These are phyloP conservation scores for Scheffersomyces insectosa DNA, from an alignment of 1,139 yeast genomes.

Conservation along the genomic window DNA sequence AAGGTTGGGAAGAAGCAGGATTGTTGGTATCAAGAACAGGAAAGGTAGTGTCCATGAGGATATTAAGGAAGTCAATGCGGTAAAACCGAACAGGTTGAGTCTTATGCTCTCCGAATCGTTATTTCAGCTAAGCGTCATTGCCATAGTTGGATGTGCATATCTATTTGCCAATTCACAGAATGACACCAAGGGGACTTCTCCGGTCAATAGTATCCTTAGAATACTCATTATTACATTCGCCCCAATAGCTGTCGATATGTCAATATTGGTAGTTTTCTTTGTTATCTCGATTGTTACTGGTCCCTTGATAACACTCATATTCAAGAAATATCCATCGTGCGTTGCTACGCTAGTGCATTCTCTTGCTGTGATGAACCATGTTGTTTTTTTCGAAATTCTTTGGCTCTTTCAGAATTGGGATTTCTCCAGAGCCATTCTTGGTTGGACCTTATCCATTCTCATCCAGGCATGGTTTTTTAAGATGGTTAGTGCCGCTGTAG, in stretches of 20 bases:
- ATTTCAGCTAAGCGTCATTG: conserved; percentile 28
- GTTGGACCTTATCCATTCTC: conserved; percentile 39
- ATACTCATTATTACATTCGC: conserved; percentile 42
- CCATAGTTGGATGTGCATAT: conserved; percentile 39
- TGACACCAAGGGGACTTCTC: conserved; percentile 25
- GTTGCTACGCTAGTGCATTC: conserved; percentile 47
- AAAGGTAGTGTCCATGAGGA: conserved; percentile 19
- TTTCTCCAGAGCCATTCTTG: conserved; percentile 48
- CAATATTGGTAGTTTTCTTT: conserved; percentile 38
- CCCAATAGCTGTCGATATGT: conserved; percentile 50
- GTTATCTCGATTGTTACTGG: conserved; percentile 46
- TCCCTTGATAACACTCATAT: conserved; percentile 40
- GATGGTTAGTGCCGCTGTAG: conserved; percentile 34
- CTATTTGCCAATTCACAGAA: conserved; percentile 48
- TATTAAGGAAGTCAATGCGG: conserved; percentile 28
- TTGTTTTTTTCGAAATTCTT: conserved; percentile 48
- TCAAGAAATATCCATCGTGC: conserved; percentile 41
- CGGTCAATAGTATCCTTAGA: conserved; percentile 39
- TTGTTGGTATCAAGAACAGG: conserved; percentile 45
- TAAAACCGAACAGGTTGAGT: conserved; percentile 41
- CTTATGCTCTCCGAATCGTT: conserved; percentile 32
- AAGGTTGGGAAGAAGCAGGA: conserved; percentile 38
- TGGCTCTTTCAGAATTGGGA: conserved; percentile 58
- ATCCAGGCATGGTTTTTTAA: conserved; percentile 50
- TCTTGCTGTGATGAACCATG: conserved; percentile 42